Percentiles rank a stretch among this genome's conserved stretches.
Evolutionary conservation across 345 rosid genomes (phyloP).

Genomic region (Lepidium aucheri): DNA sequence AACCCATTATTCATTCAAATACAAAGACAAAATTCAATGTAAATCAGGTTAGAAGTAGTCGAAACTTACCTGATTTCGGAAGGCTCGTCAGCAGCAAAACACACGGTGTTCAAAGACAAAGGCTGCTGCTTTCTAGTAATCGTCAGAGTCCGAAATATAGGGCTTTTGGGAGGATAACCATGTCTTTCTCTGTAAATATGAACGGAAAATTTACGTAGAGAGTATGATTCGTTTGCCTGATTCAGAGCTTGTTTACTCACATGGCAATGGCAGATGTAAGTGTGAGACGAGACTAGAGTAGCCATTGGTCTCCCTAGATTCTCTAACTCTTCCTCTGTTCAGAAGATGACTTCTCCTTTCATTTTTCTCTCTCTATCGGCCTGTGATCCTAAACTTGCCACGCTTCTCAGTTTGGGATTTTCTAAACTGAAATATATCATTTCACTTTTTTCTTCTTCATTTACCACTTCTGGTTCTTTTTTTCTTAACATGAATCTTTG

Average conservation of each 20-base stretch:
- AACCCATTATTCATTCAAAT: neutral
- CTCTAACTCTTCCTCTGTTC: slow-evolving; percentile 1
- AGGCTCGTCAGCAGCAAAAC: slow-evolving; percentile 53
- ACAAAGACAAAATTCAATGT: neutral
- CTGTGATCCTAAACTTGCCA: slow-evolving; percentile 38
- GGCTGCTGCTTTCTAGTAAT: slow-evolving; percentile 2
- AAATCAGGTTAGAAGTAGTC: neutral
- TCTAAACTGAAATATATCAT: neutral
- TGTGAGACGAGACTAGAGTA: slow-evolving; percentile 31
- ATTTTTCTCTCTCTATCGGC: neutral
- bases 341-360: slow-evolving; percentile 8
- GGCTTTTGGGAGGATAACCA: neutral
- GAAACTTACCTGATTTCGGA: slow-evolving; percentile 48
- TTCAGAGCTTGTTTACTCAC: neutral
- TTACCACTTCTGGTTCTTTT: neutral
- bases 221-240: neutral
- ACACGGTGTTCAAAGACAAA: slow-evolving; percentile 21
- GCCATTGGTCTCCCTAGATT: slow-evolving; percentile 29
- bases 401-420: slow-evolving; percentile 17
- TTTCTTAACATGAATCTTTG: neutral
- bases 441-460: neutral
- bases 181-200: slow-evolving; percentile 8
- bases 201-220: slow-evolving; percentile 12
- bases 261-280: slow-evolving; percentile 19
- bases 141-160: neutral